These are phyloP conservation scores for Guadua angustifolia DNA, from an alignment of 176 grass and related monocot species.

Conservation along the genomic window DNA sequence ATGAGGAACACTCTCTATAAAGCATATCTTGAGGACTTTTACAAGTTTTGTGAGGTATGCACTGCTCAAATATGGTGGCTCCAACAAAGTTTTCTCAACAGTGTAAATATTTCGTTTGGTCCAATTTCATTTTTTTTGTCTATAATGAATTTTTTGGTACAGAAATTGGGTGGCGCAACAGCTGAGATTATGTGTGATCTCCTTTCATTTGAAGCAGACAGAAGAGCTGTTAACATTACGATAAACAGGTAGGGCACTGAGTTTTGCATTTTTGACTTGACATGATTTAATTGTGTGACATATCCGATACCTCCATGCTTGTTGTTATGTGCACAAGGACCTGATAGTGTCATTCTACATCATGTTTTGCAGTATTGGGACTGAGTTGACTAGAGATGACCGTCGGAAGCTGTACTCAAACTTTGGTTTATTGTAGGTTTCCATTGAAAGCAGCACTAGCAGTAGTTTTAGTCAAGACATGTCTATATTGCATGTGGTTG, in stretches of 20 bases:
- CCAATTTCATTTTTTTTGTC: slow-evolving; percentile 21
- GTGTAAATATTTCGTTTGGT: slow-evolving; percentile 17
- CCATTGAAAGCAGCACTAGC: slow-evolving; percentile 6
- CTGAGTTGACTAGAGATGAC: slow-evolving; percentile 98
- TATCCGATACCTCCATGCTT: slow-evolving; percentile 31
- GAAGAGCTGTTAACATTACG: slow-evolving; percentile 98
- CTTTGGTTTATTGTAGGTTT: slow-evolving; percentile 90
- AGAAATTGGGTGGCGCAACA: slow-evolving; percentile 98
- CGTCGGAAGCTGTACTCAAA: slow-evolving; percentile 91
- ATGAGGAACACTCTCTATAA: slow-evolving; percentile 99
- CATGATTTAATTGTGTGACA: slow-evolving; percentile 23
- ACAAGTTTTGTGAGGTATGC: slow-evolving; percentile 90
- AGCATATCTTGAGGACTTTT: slow-evolving; percentile 98
- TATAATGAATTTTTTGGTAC: slow-evolving; percentile 37
- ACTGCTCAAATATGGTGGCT: background rate
- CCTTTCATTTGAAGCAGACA: slow-evolving; percentile 95
- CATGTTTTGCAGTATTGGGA: slow-evolving; percentile 76
- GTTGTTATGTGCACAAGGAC: background rate
- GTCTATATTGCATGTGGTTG: slow-evolving; percentile 34
- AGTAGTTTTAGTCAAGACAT: slow-evolving; percentile 30
- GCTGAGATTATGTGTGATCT: slow-evolving; percentile 98
- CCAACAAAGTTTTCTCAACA: slow-evolving; percentile 11
- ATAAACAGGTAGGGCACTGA: slow-evolving; percentile 71
- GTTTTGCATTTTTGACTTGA: slow-evolving; percentile 17
- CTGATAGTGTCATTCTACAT: slow-evolving; percentile 21